These are phyloP conservation scores for Cordyceps fumosorosea DNA, from an alignment of 2,329 filamentous ascomycete species.

Conservation along the genomic window DNA sequence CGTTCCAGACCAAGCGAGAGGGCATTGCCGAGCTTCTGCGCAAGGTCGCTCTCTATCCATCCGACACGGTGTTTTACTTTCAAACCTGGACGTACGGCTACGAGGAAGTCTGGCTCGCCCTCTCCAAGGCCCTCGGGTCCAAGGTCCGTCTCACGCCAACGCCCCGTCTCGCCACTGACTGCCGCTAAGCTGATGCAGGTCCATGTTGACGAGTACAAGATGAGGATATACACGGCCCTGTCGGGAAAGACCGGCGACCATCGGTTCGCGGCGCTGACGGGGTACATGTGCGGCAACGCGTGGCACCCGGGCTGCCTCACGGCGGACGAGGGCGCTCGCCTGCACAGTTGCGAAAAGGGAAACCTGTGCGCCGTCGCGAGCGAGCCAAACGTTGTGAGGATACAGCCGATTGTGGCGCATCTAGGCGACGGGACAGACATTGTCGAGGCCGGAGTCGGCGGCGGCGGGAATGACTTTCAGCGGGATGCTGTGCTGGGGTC, in stretches of 20 bases:
- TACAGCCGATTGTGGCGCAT: constrained; percentile 70
- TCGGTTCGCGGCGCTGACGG: constrained; percentile 54
- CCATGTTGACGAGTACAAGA: constrained; percentile 78
- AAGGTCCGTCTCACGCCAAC: constrained; percentile 35
- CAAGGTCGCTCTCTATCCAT: constrained; percentile 62
- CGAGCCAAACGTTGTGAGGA: constrained; percentile 57
- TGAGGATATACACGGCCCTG: constrained; percentile 60
- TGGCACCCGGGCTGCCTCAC: constrained; percentile 67
- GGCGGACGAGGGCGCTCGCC: constrained; percentile 48
- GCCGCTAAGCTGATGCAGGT: constrained; percentile 39
- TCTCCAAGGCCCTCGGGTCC: constrained; percentile 63
- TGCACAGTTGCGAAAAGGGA: constrained; percentile 83
- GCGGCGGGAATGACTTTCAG: constrained; percentile 69
- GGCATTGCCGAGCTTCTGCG: constrained; percentile 67
- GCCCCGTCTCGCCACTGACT: background rate
- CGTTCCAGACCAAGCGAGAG: constrained; percentile 60
- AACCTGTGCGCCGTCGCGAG: constrained; percentile 48
- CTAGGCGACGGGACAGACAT: constrained; percentile 54
- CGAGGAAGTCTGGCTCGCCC: constrained; percentile 82
- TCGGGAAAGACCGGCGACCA: constrained; percentile 39
- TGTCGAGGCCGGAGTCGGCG: constrained; percentile 69
- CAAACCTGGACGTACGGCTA: constrained; percentile 87
- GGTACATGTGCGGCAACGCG: constrained; percentile 69
- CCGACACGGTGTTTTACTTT: constrained; percentile 74
- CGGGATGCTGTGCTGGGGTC: constrained; percentile 60